Evolutionary conservation across 345 rosid genomes (phyloP), one percentile per base, ranked within the genome.

Genomic region (Boechera stricta): DNA sequence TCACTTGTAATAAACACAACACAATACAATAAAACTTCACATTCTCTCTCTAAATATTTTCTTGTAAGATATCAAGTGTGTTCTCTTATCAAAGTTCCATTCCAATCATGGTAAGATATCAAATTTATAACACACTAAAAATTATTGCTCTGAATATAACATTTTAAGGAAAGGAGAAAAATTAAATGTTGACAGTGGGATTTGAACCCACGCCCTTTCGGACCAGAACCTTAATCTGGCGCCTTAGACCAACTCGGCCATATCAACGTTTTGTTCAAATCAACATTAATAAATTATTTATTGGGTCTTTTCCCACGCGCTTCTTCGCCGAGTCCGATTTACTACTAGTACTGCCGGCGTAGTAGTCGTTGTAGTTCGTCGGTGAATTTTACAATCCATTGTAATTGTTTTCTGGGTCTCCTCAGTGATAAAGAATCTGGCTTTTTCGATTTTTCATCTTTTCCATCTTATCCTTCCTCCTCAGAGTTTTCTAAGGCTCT

Each of bases 161-260:
- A 29, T 15, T 15, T 47, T 16, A 13, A 10, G 29, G 0, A 52
- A 36, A 18, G 6, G 7, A 53, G 52, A 35, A 54, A 52, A 16
- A 4, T 0, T 0, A 3, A 44, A 31, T 85, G 91, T 91, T 81
- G 93, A 89, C 85, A 89, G 91, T 92, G 96, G 91, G 93, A 89
- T 89, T 94, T 85, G 94, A 90, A 94, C 92, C 97, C 91, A 87
- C 90, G 90, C 90, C 91, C 92, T 92, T 94, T 92, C 97, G 91
- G 93, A 94, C 95, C 97, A 92, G 92, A 89, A 92, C 97, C 98
- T 90, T 87, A 91, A 94, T 89, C 93, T 90, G 95, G 91, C 93
- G 90, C 94, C 94, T 90, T 90, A 87, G 91, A 88, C 94, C 89
- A 87, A 90, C 94, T 87, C 90, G 90, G 90, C 91, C 94, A 87